Evolutionary conservation across 176 grass and related monocot species (phyloP).

Genomic region (Oryza australiensis): DNA sequence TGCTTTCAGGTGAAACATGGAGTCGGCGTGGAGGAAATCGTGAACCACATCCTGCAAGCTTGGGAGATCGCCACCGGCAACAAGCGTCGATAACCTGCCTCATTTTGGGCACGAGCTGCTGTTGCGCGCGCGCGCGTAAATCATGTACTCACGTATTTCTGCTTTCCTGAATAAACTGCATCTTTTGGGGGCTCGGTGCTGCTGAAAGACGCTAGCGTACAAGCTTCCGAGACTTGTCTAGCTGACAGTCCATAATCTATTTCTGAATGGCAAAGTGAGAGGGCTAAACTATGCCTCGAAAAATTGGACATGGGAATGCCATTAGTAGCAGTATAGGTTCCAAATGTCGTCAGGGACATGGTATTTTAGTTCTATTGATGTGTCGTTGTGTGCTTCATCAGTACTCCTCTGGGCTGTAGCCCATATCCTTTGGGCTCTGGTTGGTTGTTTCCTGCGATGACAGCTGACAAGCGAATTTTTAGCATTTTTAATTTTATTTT

Average conservation of each 20-base stretch:
- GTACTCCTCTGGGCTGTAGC: too few relatives aligned
- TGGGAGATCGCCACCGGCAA: conserved; percentile 79
- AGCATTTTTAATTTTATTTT: too few relatives aligned
- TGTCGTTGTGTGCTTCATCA: background rate
- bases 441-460: too few relatives aligned
- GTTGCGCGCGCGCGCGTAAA: background rate
- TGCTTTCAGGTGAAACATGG: conserved; percentile 78
- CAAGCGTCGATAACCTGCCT: conserved; percentile 36
- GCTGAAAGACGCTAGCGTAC: background rate
- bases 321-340: too few relatives aligned
- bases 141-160: background rate
- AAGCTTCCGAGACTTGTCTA: background rate
- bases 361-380: too few relatives aligned
- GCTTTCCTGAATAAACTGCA: background rate
- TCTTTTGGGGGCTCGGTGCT: background rate
- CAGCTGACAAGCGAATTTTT: too few relatives aligned
- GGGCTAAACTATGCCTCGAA: background rate
- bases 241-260: background rate
- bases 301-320: background rate
- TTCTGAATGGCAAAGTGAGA: background rate
- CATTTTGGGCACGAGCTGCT: background rate
- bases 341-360: too few relatives aligned
- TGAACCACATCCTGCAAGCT: conserved; percentile 67
- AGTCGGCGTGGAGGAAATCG: conserved; percentile 74
- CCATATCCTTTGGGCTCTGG: too few relatives aligned